Evolutionary conservation across 768 basidiomycete genomes (phyloP).

Genomic region (Neoboletus magnificus): DNA sequence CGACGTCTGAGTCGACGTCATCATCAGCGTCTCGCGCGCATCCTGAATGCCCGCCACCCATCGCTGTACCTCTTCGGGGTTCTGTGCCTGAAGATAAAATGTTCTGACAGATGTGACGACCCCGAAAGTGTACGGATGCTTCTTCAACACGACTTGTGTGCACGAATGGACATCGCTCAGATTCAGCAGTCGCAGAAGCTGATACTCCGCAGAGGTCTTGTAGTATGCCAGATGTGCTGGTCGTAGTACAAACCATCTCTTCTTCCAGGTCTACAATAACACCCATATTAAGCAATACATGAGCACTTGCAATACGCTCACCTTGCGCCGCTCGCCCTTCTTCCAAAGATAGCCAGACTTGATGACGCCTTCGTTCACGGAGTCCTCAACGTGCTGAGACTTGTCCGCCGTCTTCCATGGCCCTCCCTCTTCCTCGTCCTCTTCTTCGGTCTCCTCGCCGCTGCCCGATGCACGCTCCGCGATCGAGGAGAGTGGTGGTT

Average conservation of each 20-base stretch:
- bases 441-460: constrained; percentile 76
- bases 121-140: constrained; percentile 85
- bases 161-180: constrained; percentile 87
- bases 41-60: constrained; percentile 87
- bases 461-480: constrained; percentile 69
- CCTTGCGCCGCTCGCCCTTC: constrained; percentile 97
- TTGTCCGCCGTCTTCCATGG: constrained; percentile 60
- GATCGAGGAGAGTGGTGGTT: constrained; percentile 68
- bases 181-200: constrained; percentile 84
- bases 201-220: constrained; percentile 93
- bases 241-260: constrained; percentile 95
- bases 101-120: constrained; percentile 89
- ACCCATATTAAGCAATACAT: constrained; percentile 1
- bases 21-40: constrained; percentile 61
- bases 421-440: constrained; percentile 63
- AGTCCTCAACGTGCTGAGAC: constrained; percentile 42
- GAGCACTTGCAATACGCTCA: constrained; percentile 34
- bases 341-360: constrained; percentile 96
- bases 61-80: constrained; percentile 64
- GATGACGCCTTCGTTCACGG: constrained; percentile 66
- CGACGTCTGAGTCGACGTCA: constrained; percentile 59
- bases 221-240: constrained; percentile 93
- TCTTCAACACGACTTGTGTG: constrained; percentile 83
- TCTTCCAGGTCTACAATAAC: constrained; percentile 86
- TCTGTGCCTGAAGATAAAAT: constrained; percentile 83